These are phyloP conservation scores for Lobosporangium transversale DNA, from an alignment of 192 early-diverging fungal genomes.

Conservation along the genomic window DNA sequence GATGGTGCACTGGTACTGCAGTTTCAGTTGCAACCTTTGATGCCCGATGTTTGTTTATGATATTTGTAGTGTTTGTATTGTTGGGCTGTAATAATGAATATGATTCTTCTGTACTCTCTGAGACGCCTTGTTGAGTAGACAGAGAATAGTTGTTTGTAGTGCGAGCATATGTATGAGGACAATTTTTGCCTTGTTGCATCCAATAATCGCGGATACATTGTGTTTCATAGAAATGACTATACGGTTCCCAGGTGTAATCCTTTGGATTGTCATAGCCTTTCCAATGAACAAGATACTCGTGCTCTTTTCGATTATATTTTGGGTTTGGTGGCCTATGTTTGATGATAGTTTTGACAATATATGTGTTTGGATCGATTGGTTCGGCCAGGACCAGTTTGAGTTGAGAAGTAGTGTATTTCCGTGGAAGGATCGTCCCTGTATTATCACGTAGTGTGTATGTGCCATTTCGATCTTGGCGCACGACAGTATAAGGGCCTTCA, in stretches of 20 bases:
- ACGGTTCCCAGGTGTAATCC: background rate
- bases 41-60: no score
- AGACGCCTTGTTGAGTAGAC: no score
- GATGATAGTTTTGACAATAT: background rate
- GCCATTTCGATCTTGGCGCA: background rate
- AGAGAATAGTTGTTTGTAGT: no score
- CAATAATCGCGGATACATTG: background rate
- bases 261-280: background rate
- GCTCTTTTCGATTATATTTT: background rate
- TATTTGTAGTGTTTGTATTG: no score
- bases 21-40: no score
- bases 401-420: conserved; percentile 2
- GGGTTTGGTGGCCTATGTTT: no score
- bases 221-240: background rate
- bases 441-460: background rate
- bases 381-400: background rate
- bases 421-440: background rate
- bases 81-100: no score
- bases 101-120: no score
- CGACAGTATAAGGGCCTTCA: conserved; percentile 10
- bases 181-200: no score
- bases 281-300: background rate
- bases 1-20: no score
- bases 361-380: background rate
- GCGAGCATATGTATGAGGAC: no score